Percentiles rank a stretch among this genome's conserved stretches.
phyloP scores from a whole-genome alignment of 129 eudicot species.

The Ambrosia artemisiifolia region DNA sequence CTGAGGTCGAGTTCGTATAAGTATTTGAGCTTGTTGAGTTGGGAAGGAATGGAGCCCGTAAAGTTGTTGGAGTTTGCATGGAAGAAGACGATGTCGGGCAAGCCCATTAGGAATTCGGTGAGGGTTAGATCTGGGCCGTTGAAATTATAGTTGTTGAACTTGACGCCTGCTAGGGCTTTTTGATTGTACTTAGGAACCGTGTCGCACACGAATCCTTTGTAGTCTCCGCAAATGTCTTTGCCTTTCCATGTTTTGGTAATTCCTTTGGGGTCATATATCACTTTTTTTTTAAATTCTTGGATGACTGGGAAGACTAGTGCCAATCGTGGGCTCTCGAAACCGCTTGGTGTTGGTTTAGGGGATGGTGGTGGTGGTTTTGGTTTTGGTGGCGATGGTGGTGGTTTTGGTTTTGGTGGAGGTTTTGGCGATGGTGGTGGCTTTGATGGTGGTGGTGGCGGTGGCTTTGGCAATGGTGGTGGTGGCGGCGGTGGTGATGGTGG shows the following conservation, averaged over 20 bases:
- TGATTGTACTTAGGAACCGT: background rate
- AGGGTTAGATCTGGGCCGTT: constrained; percentile 25
- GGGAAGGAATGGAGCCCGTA: constrained; percentile 28
- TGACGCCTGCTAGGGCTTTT: constrained; percentile 29
- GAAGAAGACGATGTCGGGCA: constrained; percentile 45
- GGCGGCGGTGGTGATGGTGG: background rate
- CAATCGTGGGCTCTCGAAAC: constrained; percentile 26
- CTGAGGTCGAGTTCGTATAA: constrained; percentile 45
- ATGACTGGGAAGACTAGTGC: constrained; percentile 17
- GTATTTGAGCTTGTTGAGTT: constrained; percentile 12
- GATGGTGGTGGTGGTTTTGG: background rate
- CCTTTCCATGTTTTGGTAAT: constrained; percentile 47
- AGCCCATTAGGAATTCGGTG: constrained; percentile 19
- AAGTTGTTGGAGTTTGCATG: constrained; percentile 55
- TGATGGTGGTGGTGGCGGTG: background rate
- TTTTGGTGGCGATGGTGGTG: background rate
- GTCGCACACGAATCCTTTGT: constrained; percentile 46
- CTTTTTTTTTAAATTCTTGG: constrained; percentile 28
- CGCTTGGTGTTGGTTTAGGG: background rate
- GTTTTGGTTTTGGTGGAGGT: background rate
- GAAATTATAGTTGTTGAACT: constrained; percentile 39
- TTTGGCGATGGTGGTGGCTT: background rate
- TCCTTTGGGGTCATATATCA: constrained; percentile 33
- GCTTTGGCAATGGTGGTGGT: background rate
- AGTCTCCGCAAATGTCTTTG: constrained; percentile 28